Evolutionary conservation across 2,329 filamentous ascomycete species (phyloP).

Genomic region (Ceratocystis cacaofunesta): DNA sequence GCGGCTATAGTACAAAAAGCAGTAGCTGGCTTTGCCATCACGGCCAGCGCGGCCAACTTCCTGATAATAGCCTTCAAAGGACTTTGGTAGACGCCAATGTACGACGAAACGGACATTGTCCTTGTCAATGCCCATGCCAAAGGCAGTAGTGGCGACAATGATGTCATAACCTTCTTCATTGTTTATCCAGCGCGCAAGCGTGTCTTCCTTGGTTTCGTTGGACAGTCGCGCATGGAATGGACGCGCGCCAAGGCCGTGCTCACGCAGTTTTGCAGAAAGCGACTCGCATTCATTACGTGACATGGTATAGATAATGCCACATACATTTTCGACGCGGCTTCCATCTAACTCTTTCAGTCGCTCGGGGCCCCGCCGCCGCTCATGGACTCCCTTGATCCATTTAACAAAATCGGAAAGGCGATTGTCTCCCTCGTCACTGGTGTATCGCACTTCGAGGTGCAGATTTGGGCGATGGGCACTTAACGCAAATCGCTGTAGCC

Average conservation of each 20-base stretch:
- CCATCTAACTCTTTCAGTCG: slow-evolving; percentile 44
- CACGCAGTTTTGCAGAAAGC: slow-evolving; percentile 49
- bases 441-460: slow-evolving; percentile 80
- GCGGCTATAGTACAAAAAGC: slow-evolving; percentile 79
- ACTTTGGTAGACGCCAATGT: slow-evolving; percentile 87
- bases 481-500: slow-evolving; percentile 64
- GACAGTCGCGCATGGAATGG: slow-evolving; percentile 58
- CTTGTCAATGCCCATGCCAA: slow-evolving; percentile 97
- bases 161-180: slow-evolving; percentile 70
- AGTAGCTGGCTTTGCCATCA: slow-evolving; percentile 74
- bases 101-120: slow-evolving; percentile 87
- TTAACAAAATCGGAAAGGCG: slow-evolving; percentile 57
- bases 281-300: slow-evolving; percentile 60
- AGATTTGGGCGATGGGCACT: slow-evolving; percentile 73
- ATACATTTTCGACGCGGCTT: slow-evolving; percentile 47
- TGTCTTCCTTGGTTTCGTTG: slow-evolving; percentile 54
- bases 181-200: slow-evolving; percentile 55
- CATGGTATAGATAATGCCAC: slow-evolving; percentile 68
- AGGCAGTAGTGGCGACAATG: slow-evolving; percentile 88
- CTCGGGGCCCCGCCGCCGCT: slow-evolving; percentile 45
- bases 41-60: slow-evolving; percentile 84
- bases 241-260: slow-evolving; percentile 57
- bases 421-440: slow-evolving; percentile 56
- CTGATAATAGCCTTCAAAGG: slow-evolving; percentile 92
- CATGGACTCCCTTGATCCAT: slow-evolving; percentile 63